These are phyloP conservation scores for Colletotrichum plurivorum DNA, from an alignment of 2,329 filamentous ascomycete species.

Conservation along the genomic window DNA sequence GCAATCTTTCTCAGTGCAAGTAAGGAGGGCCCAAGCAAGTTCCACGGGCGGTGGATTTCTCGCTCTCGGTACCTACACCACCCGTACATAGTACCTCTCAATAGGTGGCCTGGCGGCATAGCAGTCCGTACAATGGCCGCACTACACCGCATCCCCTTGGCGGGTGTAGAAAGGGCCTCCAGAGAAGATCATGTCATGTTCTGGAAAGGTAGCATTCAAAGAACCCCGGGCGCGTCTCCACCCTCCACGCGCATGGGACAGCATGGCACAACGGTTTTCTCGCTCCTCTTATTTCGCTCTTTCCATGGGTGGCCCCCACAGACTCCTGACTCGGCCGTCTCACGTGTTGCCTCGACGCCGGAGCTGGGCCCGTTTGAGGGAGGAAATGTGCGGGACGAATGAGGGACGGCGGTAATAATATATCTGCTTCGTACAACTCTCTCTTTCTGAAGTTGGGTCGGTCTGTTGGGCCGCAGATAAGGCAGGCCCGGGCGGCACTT, in stretches of 20 bases:
- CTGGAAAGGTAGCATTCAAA: constrained; percentile 2
- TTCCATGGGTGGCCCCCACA: constrained; percentile 12
- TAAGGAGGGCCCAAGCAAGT: background rate
- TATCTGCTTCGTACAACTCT: background rate
- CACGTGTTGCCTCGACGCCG: constrained; percentile 14
- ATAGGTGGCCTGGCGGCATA: no score
- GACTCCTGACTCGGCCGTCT: constrained; percentile 23
- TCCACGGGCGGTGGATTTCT: no score
- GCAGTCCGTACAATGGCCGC: background rate
- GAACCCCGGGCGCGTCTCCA: constrained; percentile 32
- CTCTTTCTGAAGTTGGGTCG: background rate
- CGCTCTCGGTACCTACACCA: no score
- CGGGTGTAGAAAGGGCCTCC: background rate
- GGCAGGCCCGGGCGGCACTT: background rate
- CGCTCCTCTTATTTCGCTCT: constrained; percentile 26
- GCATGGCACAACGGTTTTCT: constrained; percentile 10
- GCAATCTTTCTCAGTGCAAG: background rate
- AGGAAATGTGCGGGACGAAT: background rate
- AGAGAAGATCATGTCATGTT: constrained; percentile 33
- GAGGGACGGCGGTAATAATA: background rate
- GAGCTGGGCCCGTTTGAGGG: constrained; percentile 1
- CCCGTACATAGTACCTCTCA: no score
- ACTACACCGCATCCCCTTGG: constrained; percentile 8
- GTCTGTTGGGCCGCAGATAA: background rate
- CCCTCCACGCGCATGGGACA: constrained; percentile 15